Evolutionary conservation across 192 early-diverging fungal species (phyloP), one percentile per base, ranked within the genome.

Genomic region (Linderina pennispora): DNA sequence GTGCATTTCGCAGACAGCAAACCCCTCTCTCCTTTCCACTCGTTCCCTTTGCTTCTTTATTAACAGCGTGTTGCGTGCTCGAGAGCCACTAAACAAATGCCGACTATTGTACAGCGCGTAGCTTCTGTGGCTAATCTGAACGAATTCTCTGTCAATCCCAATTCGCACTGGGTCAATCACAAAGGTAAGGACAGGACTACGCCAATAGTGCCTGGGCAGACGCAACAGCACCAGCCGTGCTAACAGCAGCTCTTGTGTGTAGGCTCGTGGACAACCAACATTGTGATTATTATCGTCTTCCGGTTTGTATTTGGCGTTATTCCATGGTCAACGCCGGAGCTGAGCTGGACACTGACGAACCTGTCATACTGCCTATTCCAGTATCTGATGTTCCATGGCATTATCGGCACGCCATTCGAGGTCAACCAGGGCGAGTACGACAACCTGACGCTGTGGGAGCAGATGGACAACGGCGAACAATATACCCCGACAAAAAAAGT

Each of bases 401-500:
- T 99, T 38, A 85, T 87, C 37, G 92, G 94, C n/a, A 89, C 89
- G 16, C 96, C 96, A 26, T 99, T 95, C 54, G 86, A 89, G 53
- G 80, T 91, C 23, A 87, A 91, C 55, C 91, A 95, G 69, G 91
- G 91, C 37, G 92, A 90, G 3, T 94, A 88, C 46, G 88, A 91
- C 58, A 87, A 86, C 40, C 62, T 94, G 32, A 99, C 94, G 15
- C 78, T 99, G 35, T 99, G 96, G 96, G 94, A 99, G 66, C 96
- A 99, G 75, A 94, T 99, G 61, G 96, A 99, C 75, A 85, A 91
- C 49, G 94, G 94, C 25, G 88, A 85, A 38, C 90, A 97, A 54
- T 97, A 96, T 63, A 99, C 96, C 22, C 90, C 94, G n/a, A 87
- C 94, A 49, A 92, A 92, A n/a, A 65, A 99, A 99, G 65, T 99